phyloP scores from a whole-genome alignment of 129 eudicot genomes.

The Arctium minus region DNA sequence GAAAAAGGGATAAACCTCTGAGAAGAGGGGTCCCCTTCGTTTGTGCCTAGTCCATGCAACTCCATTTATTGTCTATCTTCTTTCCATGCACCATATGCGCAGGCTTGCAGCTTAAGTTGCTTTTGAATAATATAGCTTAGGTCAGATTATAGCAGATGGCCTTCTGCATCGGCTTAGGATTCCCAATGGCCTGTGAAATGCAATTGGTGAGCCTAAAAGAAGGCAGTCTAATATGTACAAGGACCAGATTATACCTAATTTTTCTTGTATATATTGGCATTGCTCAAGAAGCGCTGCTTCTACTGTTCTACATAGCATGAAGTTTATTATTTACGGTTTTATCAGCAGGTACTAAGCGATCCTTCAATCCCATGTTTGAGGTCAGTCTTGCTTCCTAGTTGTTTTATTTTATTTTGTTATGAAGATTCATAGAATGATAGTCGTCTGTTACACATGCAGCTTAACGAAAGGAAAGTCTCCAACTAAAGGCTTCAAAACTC shows the following conservation, averaged over 20 bases:
- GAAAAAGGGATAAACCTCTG: not conserved
- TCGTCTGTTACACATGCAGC: conserved; percentile 3
- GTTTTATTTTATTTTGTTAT: not conserved
- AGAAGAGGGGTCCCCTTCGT: too few species aligned
- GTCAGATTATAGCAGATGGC: too few species aligned
- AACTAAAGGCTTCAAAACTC: conserved; percentile 18
- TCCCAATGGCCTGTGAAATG: too few species aligned
- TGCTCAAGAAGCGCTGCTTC: not conserved
- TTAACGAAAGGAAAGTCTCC: conserved; percentile 25
- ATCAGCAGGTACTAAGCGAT: conserved; percentile 41
- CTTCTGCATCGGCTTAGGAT: too few species aligned
- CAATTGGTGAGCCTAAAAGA: too few species aligned
- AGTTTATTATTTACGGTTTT: not conserved
- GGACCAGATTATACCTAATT: not conserved
- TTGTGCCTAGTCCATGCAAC: too few species aligned
- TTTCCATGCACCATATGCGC: too few species aligned
- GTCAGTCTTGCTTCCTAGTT: conserved; percentile 27
- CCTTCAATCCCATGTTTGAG: conserved; percentile 32
- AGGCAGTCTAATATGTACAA: not conserved
- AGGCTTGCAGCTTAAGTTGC: too few species aligned
- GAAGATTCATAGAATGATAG: not conserved
- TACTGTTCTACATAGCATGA: not conserved
- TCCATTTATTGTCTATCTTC: too few species aligned
- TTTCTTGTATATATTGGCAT: not conserved
- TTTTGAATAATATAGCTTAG: too few species aligned